Conservation (phyloP, 352 stramenopile species). For the Phytophthora sojae region DNA sequence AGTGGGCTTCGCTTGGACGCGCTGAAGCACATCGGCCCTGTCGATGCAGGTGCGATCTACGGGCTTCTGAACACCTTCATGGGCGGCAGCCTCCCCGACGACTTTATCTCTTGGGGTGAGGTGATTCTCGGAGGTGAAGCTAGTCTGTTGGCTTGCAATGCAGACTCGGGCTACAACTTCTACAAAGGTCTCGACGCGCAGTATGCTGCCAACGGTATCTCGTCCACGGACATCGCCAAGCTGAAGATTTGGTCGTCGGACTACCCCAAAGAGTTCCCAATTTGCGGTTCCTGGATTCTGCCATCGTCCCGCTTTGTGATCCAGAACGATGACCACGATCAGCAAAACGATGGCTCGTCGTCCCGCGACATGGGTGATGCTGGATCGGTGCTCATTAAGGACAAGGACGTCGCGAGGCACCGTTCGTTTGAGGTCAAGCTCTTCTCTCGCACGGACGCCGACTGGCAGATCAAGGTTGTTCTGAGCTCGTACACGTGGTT, state of each 20-base stretch:
- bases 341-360: conserved; percentile 59
- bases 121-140: conserved; percentile 50
- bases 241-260: conserved; percentile 84
- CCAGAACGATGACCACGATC: conserved; percentile 83
- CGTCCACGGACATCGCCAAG: conserved; percentile 61
- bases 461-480: conserved; percentile 75
- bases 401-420: conserved; percentile 57
- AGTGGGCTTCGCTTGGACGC: conserved; percentile 74
- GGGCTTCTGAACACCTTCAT: conserved; percentile 62
- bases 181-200: conserved; percentile 59
- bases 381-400: conserved; percentile 66
- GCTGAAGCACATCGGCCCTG: conserved; percentile 67
- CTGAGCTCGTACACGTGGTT: conserved; percentile 75
- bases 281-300: conserved; percentile 74
- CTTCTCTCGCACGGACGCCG: conserved; percentile 58
- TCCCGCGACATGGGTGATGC: conserved; percentile 64
- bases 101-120: conserved; percentile 75
- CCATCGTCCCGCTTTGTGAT: conserved; percentile 68
- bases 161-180: conserved; percentile 68
- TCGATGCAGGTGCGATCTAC: conserved; percentile 60
- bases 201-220: conserved; percentile 56
- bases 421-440: conserved; percentile 67
- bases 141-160: conserved; percentile 59
- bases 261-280: conserved; percentile 65
- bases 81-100: conserved; percentile 59